Evolutionary conservation across 768 basidiomycete species (phyloP), one percentile per base, ranked within the genome.

Genomic region (Podaxis sp.): DNA sequence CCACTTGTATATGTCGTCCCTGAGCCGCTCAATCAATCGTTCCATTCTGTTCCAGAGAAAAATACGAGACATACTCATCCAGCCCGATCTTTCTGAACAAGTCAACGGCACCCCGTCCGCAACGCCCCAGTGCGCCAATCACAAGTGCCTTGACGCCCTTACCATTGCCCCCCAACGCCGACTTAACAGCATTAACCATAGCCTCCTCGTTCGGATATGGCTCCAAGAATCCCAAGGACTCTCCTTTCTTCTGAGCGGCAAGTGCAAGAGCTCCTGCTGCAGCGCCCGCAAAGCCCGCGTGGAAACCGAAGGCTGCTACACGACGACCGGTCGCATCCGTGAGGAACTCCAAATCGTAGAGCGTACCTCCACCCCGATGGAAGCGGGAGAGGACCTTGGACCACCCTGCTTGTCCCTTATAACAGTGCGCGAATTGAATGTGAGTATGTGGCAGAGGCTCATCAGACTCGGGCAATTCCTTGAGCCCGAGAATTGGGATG

Each of bases 241-340:
- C 73, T 1, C 86, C 87, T 51, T 82, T 78, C 65, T 82, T 80
- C 57, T 89, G 84, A 22, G 90, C 82, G 1, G 89, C 91, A 37
- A 87, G 74, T 2, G 93, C 94, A 28, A 99, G 83, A 7, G 91
- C 92, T 22, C 92, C 90, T 0, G 92, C 95, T 4, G 95, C 96
- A 10, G 95, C 94, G 15, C 97, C 97, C n/a, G 96, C 95, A 69
- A 98, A 99, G 4, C 97, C 97, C 12, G 97, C 97, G 74, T 99
- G 93, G 79, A 90, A 99, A 6, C 97, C 97, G 70, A 99, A 99
- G 0, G 97, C 97, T 15, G 97, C 96, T 38, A 99, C 95, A 50
- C 97, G 90, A 30, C 96, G 84, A 13, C 96, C 94, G 41, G 69
- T 79, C 2, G 80, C 85, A 71, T 99, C 94, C 66, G 86, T 90